Evolutionary conservation across 1,284 basidiomycete genomes (phyloP), one percentile per base, ranked within the genome.

Genomic region (Ganoderma lucidum): DNA sequence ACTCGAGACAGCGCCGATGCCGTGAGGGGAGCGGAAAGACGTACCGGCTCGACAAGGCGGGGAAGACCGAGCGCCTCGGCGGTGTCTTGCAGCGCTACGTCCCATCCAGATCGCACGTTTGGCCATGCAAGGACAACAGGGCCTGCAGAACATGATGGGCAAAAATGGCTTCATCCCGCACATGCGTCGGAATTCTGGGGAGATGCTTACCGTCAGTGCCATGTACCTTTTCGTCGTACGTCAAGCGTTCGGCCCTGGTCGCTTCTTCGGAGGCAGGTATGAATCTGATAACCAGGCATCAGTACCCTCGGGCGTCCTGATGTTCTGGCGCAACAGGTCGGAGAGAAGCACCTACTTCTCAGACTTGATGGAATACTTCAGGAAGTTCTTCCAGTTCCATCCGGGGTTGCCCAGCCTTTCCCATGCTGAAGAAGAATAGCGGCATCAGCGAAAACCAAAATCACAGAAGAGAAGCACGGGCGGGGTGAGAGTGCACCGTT

Each of bases 361-460:
- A n/a, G 51, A 37, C 67, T 68, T 68, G 51, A 67, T 44, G 9
- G 69, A 42, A 51, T 73, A 70, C 35, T 68, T 68, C 60, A 69
- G 45, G 44, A 69, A 69, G 8, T 61, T 42, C 53, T 73, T 39
- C 76, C 76, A 77, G 63, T 73, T 74, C 76, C 75, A 77, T 3
- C 76, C 75, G 5, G 70, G 65, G 53, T 77, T 75, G 10, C 76
- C 76, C 19, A 75, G 73, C 39, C 70, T 60, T 64, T 75, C 74
- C 51, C 59, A 67, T 12, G 71, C 66, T 73, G 28, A 17, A 2
- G n/a, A 39, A 28, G 35, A 3, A 35, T 35, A 6, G 35, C 6
- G 6, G 35, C 35, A 6, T 35, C 35, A 35, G 35, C 35, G 35
- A 35, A 35, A 35, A 35, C 35, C 35, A 35, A 35, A 35, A 35